Percentiles rank a stretch among this genome's conserved stretches.
phyloP scores from a whole-genome alignment of 2,329 filamentous ascomycete genomes.

The Phialocephala subalpina region DNA sequence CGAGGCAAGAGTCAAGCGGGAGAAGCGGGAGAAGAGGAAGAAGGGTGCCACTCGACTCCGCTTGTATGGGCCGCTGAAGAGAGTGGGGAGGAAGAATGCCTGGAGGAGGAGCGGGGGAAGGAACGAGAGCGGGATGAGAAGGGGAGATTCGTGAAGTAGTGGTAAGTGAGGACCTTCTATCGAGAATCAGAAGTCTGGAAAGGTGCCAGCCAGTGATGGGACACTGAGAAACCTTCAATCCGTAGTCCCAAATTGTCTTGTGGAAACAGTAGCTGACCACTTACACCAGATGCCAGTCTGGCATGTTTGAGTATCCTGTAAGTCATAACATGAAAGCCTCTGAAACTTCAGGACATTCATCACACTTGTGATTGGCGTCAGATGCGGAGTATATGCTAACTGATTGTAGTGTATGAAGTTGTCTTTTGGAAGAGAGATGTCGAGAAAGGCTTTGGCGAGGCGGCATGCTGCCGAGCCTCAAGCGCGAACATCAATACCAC shows the following conservation, averaged over 20 bases:
- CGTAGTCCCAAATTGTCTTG: too few species aligned
- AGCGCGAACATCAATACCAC: neutral
- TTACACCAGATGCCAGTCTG: too few species aligned
- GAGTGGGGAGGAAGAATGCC: neutral
- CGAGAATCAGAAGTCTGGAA: too few species aligned
- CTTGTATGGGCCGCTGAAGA: neutral
- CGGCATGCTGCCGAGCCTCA: neutral
- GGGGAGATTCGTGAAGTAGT: conserved; percentile 1
- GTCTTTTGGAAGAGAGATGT: neutral
- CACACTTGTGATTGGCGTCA: neutral
- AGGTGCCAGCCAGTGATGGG: too few species aligned
- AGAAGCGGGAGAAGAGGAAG: neutral
- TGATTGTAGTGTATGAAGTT: neutral
- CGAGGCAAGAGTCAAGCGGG: neutral
- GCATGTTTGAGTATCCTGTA: too few species aligned
- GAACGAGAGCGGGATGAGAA: neutral
- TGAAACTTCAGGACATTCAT: neutral
- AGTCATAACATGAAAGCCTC: neutral
- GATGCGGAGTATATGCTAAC: neutral
- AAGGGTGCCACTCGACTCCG: neutral
- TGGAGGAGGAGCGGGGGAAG: neutral
- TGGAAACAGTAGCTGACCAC: too few species aligned
- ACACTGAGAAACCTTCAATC: too few species aligned
- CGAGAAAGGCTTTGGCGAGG: conserved; percentile 1
- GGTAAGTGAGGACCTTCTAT: too few species aligned